Percentiles rank a stretch among this genome's conserved stretches.
phyloP scores from a whole-genome alignment of 2,329 filamentous ascomycete genomes.

The Fusarium avenaceum region DNA sequence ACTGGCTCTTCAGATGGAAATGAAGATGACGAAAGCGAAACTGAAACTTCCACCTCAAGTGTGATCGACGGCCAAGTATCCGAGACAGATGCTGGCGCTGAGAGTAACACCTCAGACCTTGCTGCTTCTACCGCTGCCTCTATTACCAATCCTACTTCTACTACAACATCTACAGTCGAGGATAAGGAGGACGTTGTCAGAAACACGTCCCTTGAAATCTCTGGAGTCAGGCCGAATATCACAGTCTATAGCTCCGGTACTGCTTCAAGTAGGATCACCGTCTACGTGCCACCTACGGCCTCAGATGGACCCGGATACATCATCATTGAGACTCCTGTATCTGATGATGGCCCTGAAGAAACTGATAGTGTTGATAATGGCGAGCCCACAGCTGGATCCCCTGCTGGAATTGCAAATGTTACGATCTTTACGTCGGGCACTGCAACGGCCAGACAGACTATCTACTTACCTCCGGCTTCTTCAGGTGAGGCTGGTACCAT shows the following conservation, averaged over 20 bases:
- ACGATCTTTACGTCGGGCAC: slow-evolving; percentile 8
- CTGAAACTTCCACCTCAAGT: neutral
- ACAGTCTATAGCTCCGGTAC: slow-evolving; percentile 2
- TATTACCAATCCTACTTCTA: too few relatives aligned
- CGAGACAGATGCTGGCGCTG: neutral
- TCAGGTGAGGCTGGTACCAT: slow-evolving; percentile 8
- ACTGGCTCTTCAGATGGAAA: neutral
- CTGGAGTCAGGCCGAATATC: neutral
- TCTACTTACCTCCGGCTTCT: neutral
- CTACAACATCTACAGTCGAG: neutral
- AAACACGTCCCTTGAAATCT: neutral
- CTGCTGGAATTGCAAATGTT: neutral
- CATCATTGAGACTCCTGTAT: slow-evolving; percentile 5
- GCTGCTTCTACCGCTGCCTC: neutral
- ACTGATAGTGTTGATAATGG: neutral
- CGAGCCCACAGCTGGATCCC: accelerated
- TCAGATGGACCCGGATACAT: slow-evolving; percentile 10
- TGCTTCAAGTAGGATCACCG: neutral
- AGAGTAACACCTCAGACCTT: neutral
- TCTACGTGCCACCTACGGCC: slow-evolving; percentile 1
- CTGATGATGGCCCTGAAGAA: accelerated
- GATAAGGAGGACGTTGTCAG: neutral
- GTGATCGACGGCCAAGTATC: neutral
- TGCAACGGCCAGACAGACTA: neutral
- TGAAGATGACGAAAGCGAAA: neutral